phyloP scores from a whole-genome alignment of 2,329 filamentous ascomycete genomes.

The Fusarium citri region DNA sequence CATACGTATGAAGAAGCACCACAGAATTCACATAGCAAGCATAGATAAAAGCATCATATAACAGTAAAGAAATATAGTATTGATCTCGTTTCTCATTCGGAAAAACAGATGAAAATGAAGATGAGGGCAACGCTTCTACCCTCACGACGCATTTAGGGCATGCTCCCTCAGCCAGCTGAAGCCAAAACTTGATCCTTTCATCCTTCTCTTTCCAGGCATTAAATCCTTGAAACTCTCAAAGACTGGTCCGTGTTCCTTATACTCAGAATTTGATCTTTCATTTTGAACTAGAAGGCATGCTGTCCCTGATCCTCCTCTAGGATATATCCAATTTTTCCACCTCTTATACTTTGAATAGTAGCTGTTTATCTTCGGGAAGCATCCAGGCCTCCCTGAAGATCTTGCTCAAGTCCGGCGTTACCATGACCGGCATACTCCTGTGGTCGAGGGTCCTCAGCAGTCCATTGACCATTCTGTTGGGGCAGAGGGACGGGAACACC shows the following conservation, averaged over 20 bases:
- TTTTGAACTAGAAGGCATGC: constrained; percentile 17
- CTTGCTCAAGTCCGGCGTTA: constrained; percentile 65
- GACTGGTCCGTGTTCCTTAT: constrained; percentile 7
- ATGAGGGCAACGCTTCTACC: constrained; percentile 19
- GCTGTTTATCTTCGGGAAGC: constrained; percentile 49
- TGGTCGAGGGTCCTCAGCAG: constrained; percentile 68
- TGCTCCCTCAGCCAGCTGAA: constrained; percentile 7
- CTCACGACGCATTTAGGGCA: constrained; percentile 20
- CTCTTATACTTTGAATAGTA: constrained; percentile 7
- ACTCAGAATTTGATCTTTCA: constrained; percentile 1
- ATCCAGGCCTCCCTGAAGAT: constrained; percentile 63
- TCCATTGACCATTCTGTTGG: constrained; percentile 64
- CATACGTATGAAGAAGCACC: neutral
- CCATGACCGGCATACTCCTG: constrained; percentile 66
- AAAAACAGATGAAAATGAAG: constrained; percentile 33
- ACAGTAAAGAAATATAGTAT: constrained; percentile 42
- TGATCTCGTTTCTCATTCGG: constrained; percentile 41
- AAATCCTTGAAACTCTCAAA: constrained; percentile 29
- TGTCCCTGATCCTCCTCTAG: constrained; percentile 11
- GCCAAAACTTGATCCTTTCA: neutral
- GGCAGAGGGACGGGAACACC: constrained; percentile 65
- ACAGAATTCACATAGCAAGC: neutral
- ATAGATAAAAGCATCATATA: neutral
- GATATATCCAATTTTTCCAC: constrained; percentile 5
- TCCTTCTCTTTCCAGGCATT: constrained; percentile 27